A percentile compares a stretch with the other conserved stretches of the same genome.
Conservation (phyloP, 1,139 yeast species). For the Magnusiomyces suaveolens region DNA sequence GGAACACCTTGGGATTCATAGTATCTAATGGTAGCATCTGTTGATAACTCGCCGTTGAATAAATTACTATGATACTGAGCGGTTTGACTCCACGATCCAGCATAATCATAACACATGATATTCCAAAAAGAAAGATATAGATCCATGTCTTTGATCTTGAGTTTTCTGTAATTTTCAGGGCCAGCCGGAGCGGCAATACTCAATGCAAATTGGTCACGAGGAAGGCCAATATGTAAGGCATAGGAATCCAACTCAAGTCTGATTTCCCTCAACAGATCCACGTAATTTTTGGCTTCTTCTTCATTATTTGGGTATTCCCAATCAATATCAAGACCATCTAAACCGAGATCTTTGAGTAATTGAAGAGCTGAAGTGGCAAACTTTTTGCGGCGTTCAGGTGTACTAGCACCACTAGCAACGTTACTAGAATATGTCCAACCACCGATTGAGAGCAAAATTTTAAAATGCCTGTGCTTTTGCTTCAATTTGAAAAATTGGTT, state of each 20-base stretch:
- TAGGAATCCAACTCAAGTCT: conserved; percentile 37
- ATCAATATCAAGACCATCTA: conserved; percentile 89
- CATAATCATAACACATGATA: conserved; percentile 82
- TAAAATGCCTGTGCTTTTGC: conserved; percentile 40
- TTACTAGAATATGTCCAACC: conserved; percentile 66
- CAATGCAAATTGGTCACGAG: conserved; percentile 37
- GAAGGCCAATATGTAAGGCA: conserved; percentile 27
- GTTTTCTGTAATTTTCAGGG: conserved; percentile 35
- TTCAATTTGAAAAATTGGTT: conserved; percentile 50
- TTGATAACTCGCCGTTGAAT: conserved; percentile 42
- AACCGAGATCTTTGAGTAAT: conserved; percentile 45
- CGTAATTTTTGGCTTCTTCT: conserved; percentile 41
- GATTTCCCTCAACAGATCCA: conserved; percentile 38
- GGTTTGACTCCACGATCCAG: conserved; percentile 63
- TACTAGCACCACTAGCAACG: conserved; percentile 42
- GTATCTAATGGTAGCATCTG: conserved; percentile 40
- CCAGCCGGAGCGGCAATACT: conserved; percentile 76
- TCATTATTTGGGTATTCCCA: conserved; percentile 75
- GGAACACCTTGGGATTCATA: conserved; percentile 40
- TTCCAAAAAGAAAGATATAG: conserved; percentile 60
- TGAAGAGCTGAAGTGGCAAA: conserved; percentile 47
- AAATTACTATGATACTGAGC: conserved; percentile 68
- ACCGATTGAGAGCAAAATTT: conserved; percentile 68
- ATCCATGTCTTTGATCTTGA: conserved; percentile 47
- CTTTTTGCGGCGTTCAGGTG: conserved; percentile 31